Base-by-base conservation (phyloP, 2,329 filamentous ascomycete species). In the Eutypella sp. region DNA sequence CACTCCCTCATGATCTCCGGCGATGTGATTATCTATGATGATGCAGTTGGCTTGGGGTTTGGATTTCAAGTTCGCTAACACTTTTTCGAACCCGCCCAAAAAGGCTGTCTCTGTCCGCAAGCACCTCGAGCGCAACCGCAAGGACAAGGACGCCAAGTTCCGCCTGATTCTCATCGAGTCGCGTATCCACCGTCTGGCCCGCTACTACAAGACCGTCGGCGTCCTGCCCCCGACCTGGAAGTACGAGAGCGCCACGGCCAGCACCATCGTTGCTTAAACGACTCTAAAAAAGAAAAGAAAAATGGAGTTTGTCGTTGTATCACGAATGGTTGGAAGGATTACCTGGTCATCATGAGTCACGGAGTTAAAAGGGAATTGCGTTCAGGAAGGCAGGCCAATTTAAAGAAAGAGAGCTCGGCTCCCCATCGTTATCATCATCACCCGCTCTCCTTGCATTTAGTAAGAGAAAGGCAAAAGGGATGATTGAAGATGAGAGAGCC, bases 71-170 rank as follows among this genome's bases (percentile, higher is more conserved):
- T 47, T 51, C 13, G 34, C 52, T 62, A 57, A 57, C 41, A 31
- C 40, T 18, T 19, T 31, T 22, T 8, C 40, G n/a, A n/a, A n/a
- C n/a, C n/a, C n/a, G n/a, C n/a, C n/a, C n/a, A n/a, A n/a, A 27
- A 52, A 93, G 90, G 91, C 91, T 65, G 91, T 96, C 65, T 87
- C 91, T 70, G 93, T 99, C 79, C 92, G 93, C 80, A 99, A 99
- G 89, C 95, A 99, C 79, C 89, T 99, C 63, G 90, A 96, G 85
- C 89, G 89, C 78, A 99, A 99, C 87, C 92, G 93, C 78, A 99
- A 99, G 85, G 93, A 99, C 84, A 95, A 90, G 82, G 93, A 99
- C 83, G 89, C 86, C 82, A 99, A 99, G 84, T 99, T 99, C 89
- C 92, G 93, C 71, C 89, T 99, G 60, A 99, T 99, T 92, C 87